Conservation (phyloP, 306 rosid species). For the Prinsepia uniflora region DNA sequence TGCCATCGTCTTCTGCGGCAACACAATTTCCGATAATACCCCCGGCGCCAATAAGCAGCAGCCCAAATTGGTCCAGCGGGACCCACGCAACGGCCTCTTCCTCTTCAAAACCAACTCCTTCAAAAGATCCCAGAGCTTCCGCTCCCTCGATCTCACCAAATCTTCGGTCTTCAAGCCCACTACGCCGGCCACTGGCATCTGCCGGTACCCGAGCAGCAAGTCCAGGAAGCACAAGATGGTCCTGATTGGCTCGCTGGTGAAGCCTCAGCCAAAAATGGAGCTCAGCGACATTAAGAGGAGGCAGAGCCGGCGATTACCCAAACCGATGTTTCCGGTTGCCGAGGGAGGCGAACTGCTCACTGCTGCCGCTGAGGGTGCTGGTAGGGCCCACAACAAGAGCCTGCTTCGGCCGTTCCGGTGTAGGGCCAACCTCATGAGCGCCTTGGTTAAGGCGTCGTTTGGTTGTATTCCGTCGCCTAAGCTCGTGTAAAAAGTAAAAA, state of each 20-base stretch:
- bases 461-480: constrained; percentile 18
- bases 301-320: constrained; percentile 14
- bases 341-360: not conserved
- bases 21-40: not conserved
- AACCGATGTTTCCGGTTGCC: constrained; percentile 15
- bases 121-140: constrained; percentile 19
- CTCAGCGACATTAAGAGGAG: constrained; percentile 28
- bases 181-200: not conserved
- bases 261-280: constrained; percentile 25
- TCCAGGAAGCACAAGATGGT: constrained; percentile 13
- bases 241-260: constrained; percentile 17
- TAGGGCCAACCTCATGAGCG: constrained; percentile 27
- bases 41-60: not conserved
- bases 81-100: constrained; percentile 31
- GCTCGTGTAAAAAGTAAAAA: not conserved
- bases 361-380: not conserved
- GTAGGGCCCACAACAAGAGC: not conserved
- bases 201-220: not conserved
- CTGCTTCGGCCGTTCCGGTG: constrained; percentile 15
- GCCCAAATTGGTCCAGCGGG: not conserved
- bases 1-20: constrained; percentile 24
- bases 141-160: not conserved
- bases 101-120: constrained; percentile 25
- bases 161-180: not conserved
- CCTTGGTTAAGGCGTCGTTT: constrained; percentile 30